A percentile compares a stretch with the other conserved stretches of the same genome.
These are phyloP conservation scores for Coemansia sp. DNA, from an alignment of 192 early-diverging fungal genomes.

Conservation along the genomic window DNA sequence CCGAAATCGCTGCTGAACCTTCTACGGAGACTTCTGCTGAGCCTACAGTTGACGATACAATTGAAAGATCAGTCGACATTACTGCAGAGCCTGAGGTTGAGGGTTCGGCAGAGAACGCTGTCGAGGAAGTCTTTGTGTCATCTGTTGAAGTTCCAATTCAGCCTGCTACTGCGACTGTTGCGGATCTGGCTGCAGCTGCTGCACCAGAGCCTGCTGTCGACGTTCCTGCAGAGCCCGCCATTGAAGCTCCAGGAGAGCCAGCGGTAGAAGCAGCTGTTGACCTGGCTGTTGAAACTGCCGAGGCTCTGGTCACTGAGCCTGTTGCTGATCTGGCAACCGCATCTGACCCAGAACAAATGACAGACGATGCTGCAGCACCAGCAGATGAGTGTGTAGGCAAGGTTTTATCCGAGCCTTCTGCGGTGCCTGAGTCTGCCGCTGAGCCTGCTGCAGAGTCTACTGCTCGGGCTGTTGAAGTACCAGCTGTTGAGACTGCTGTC, in stretches of 20 bases:
- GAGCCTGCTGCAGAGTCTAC: constrained; percentile 8
- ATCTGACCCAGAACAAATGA: neutral
- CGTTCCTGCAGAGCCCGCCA: neutral
- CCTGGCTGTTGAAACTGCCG: neutral
- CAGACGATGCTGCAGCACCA: neutral
- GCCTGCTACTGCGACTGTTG: no score
- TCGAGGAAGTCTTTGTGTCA: neutral
- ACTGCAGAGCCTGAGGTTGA: neutral
- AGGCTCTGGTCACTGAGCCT: neutral
- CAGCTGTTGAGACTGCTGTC: neutral
- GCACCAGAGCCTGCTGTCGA: neutral
- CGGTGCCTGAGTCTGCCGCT: neutral
- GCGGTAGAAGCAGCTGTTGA: neutral
- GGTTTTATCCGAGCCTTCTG: neutral
- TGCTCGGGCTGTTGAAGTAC: constrained; percentile 1
- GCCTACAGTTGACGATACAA: neutral
- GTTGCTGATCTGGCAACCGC: neutral
- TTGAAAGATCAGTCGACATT: neutral
- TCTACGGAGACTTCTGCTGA: neutral
- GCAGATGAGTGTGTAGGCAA: neutral
- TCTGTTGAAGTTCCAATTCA: no score
- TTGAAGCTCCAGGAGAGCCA: neutral
- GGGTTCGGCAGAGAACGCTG: neutral
- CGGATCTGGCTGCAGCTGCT: no score
- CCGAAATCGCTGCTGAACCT: neutral